Conservation (phyloP, 495 filamentous ascomycete genomes). For the Penicillium pulvis region DNA sequence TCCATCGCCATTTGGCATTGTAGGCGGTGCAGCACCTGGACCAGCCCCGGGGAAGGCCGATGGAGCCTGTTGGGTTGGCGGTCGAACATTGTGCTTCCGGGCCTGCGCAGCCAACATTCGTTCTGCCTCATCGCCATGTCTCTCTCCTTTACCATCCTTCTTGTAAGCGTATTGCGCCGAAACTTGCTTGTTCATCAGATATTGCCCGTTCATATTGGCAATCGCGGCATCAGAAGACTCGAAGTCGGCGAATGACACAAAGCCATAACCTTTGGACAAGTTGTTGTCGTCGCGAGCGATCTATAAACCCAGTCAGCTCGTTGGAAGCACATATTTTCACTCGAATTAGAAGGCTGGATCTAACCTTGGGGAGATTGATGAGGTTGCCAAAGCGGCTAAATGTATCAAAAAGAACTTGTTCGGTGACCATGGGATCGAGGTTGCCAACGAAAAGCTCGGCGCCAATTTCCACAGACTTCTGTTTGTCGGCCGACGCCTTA, state of each 20-base stretch:
- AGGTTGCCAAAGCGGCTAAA: conserved; percentile 92
- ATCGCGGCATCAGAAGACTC: conserved; percentile 93
- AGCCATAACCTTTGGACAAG: conserved; percentile 94
- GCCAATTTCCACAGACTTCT: conserved; percentile 93
- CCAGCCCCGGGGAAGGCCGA: conserved; percentile 41
- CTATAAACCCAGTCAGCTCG: conserved; percentile 32
- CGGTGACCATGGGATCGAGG: conserved; percentile 90
- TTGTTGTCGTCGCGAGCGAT: conserved; percentile 90
- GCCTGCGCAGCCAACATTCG: conserved; percentile 90
- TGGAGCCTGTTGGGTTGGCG: conserved; percentile 61
- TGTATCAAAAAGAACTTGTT: conserved; percentile 96
- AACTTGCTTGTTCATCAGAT: conserved; percentile 94
- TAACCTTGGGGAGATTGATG: conserved; percentile 76
- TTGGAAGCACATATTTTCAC: neutral
- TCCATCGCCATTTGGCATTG: conserved; percentile 60
- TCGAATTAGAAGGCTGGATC: conserved; percentile 2
- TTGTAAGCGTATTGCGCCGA: conserved; percentile 98
- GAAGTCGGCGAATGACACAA: conserved; percentile 91
- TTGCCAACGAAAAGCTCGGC: conserved; percentile 98
- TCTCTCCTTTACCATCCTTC: conserved; percentile 96
- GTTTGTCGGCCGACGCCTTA: conserved; percentile 94
- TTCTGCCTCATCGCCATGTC: conserved; percentile 94
- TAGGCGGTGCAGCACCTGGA: conserved; percentile 39
- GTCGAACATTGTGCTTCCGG: conserved; percentile 88
- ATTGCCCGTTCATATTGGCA: conserved; percentile 92